Evolutionary conservation across 306 rosid genomes (phyloP).

Genomic region (Vicia villosa): DNA sequence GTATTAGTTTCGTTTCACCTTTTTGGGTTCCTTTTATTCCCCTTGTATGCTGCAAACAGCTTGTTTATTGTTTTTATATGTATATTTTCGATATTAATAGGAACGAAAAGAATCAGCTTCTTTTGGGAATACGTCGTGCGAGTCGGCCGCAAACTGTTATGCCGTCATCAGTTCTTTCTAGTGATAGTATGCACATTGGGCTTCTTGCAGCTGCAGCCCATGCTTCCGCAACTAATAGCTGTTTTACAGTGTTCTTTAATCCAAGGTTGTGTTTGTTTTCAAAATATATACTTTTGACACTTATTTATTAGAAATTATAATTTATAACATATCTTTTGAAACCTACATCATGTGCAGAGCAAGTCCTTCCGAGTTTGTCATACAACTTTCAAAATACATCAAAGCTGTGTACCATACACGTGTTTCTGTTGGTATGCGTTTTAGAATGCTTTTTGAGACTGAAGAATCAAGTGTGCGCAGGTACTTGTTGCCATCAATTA

Average conservation of each 20-base stretch:
- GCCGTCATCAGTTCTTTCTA: slow-evolving; percentile 84
- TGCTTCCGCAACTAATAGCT: slow-evolving; percentile 87
- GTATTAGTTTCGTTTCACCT: slow-evolving; percentile 41
- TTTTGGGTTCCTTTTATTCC: slow-evolving; percentile 13
- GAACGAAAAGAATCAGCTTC: slow-evolving; percentile 91
- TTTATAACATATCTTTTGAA: slow-evolving; percentile 34
- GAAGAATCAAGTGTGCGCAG: slow-evolving; percentile 91
- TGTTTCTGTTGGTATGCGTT: slow-evolving; percentile 92
- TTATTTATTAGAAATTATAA: slow-evolving; percentile 18
- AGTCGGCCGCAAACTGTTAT: slow-evolving; percentile 76
- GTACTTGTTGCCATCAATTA: slow-evolving; percentile 41
- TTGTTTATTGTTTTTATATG: slow-evolving; percentile 19
- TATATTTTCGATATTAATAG: slow-evolving; percentile 38
- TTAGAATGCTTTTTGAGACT: slow-evolving; percentile 90
- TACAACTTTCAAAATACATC: slow-evolving; percentile 78
- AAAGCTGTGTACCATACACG: slow-evolving; percentile 90
- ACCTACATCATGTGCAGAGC: slow-evolving; percentile 60
- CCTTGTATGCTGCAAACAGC: slow-evolving; percentile 17
- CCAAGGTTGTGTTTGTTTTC: slow-evolving; percentile 63
- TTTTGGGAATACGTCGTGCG: slow-evolving; percentile 86
- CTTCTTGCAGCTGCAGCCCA: slow-evolving; percentile 97
- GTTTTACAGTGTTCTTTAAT: slow-evolving; percentile 84
- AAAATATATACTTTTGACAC: slow-evolving; percentile 1
- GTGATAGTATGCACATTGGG: slow-evolving; percentile 95
- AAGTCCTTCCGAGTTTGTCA: slow-evolving; percentile 88